Evolutionary conservation across 352 stramenopile species (phyloP), one percentile per base, ranked within the genome.

Genomic region (Globisporangium spiculum): DNA sequence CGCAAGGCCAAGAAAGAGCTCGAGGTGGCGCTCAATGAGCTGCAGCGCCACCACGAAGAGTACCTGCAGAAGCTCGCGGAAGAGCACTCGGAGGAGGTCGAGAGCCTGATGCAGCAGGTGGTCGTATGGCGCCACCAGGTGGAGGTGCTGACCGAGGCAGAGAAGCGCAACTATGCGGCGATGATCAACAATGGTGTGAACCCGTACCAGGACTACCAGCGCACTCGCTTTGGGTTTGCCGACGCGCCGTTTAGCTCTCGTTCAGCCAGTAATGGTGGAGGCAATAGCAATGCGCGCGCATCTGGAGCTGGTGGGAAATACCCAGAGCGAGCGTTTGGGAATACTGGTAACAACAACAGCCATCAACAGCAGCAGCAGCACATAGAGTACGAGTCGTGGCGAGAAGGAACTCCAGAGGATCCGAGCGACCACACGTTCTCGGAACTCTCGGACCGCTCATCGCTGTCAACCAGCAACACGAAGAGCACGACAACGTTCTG

Each of bases 71-170:
- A 89, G 57, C 68, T 94, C 4, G 87, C 84, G 1, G 87, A 94
- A 58, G 87, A 94, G 48, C 86, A 94, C 60, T 88, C 83, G 7
- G 87, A 94, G 61, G 87, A 94, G 65, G 81, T 93, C 10, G 87
- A 94, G 65, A 89, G 84, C 66, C 65, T 94, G 6, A 87, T 81
- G 71, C 87, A 94, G 63, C 87, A 94, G 70, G 81, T 94, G 48
- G 82, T 81, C 0, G 82, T 94, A 63, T 94, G 87, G 87, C 82
- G 86, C 22, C 87, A 94, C 58, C 87, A 94, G 63, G 87, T 94
- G 10, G 87, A 94, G 69, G 87, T 94, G 46, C 64, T 94, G 3
- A 94, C 87, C 2, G 87, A 94, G 52, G 83, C 86, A 1, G 87
- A 94, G 68, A 89, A 88, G 72, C 84, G 87, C 30, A 92, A 90